Evolutionary conservation across 208 protist species (phyloP).

Genomic region (Leishmania tarentolae): DNA sequence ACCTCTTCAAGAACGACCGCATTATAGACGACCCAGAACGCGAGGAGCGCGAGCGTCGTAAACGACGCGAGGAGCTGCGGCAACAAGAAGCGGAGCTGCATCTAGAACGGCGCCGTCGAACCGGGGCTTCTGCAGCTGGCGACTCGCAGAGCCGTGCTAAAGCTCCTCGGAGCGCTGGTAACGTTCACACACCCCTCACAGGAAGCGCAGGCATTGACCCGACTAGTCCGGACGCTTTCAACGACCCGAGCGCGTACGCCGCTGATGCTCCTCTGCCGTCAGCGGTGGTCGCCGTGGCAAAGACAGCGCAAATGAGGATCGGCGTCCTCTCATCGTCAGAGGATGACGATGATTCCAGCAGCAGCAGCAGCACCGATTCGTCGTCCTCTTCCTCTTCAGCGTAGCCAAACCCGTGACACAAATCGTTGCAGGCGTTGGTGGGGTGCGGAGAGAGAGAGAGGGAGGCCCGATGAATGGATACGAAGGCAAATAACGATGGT

Average conservation of each 20-base stretch:
- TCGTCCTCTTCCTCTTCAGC: background rate
- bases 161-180: background rate
- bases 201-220: constrained; percentile 9
- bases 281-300: background rate
- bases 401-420: background rate
- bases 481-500: background rate
- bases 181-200: background rate
- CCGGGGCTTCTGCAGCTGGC: background rate
- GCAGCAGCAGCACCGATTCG: constrained; percentile 9
- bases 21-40: constrained; percentile 75
- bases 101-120: constrained; percentile 9
- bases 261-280: background rate
- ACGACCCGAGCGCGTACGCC: constrained; percentile 21
- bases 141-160: background rate
- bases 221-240: constrained; percentile 8
- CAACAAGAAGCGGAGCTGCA: background rate
- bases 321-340: constrained; percentile 69
- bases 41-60: constrained; percentile 18
- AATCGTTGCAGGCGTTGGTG: background rate
- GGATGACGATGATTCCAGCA: constrained; percentile 44
- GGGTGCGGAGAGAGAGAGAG: background rate
- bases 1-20: constrained; percentile 90
- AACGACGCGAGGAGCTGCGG: constrained; percentile 5
- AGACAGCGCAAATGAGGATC: constrained; percentile 34
- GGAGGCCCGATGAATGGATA: background rate